Evolutionary conservation across 1,284 basidiomycete genomes (phyloP), one percentile per base, ranked within the genome.

Genomic region (Cryptococcus depauperatus): DNA sequence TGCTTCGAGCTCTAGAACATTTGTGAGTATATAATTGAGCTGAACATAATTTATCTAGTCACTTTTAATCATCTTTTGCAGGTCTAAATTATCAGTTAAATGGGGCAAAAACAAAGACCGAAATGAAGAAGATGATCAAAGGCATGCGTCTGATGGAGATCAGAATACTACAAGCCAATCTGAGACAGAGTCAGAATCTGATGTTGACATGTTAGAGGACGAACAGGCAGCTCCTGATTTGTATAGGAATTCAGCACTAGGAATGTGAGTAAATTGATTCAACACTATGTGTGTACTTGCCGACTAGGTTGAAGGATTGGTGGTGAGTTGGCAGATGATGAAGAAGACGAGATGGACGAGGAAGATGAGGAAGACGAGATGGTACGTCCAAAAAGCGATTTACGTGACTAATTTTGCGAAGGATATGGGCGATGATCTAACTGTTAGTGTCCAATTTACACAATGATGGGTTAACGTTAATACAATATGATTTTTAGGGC

Each of bases 11-110:
- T 5, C 73, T 99, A 40, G 92, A 98, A 61, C 82, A 85, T 56
- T 71, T 99, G 82, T 89, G 66, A 70, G 85, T 76, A 3, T 30
- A 3, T 13, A 14, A 23, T 29, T 19, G 25, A 9, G 8, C 8
- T 18, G n/a, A 14, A 6, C 13, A 1, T 14, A 1, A 13, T n/a
- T n/a, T n/a, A n/a, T n/a, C n/a, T 23, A 16, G 11, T 21, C 21
- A 34, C 37, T 11, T 14, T 23, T 38, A 22, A 10, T 7, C 3
- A 5, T 21, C 19, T n/a, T 22, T 25, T 14, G 16, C 26, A 91
- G 88, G 35, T 89, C 95, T 16, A 95, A 93, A 66, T 78, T 93
- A 46, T 90, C 95, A 10, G 97, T 93, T 72, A 96, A 95, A 71
- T 93, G 97, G 86, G 93, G 89, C 47, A 80, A 83, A 45, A 80